Base-by-base conservation (phyloP, 805 yeast species). In the Limtongozyma cylindracea region DNA sequence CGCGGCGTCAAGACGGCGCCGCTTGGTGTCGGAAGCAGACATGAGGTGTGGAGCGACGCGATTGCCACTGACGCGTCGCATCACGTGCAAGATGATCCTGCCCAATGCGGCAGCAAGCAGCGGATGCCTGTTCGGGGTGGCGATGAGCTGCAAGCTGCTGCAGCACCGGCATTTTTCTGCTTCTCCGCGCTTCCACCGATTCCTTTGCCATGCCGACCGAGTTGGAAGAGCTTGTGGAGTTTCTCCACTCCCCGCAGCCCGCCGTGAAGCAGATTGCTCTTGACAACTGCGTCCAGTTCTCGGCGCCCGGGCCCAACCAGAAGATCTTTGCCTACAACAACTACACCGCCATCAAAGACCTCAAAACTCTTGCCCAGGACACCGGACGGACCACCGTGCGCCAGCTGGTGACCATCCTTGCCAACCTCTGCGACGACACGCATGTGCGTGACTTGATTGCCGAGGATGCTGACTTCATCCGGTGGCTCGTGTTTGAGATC, bases 181-280 rank as follows among this genome's bases (percentile, higher is more conserved):
- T n/a, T n/a, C n/a, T n/a, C n/a, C n/a, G n/a, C n/a, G n/a, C n/a
- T n/a, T n/a, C n/a, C n/a, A n/a, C n/a, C n/a, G n/a, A n/a, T n/a
- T n/a, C n/a, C n/a, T n/a, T n/a, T n/a, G 15, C 15, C 6, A 53
- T 53, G 60, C 56, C 60, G 17, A 41, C 49, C 4, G 54, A 53
- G 30, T 32, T 53, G 21, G 60, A 53, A 39, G 60, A 53, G 26
- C 49, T 82, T 20, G 91, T 78, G 12, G 64, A 56, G 21, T 80
- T 82, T 38, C 52, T 82, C 28, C 93, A 76, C 40, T 63, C 84
- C 6, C 70, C 74, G 2, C 77, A 72, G 37, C 68, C 73, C 3
- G 70, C 71, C 8, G 74, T 78, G 16, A 64, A 71, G 27, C 77
- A 70, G 32, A 69, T 80, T 25, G 95, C 95, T 0, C 50, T 82